Conservation (phyloP, 306 rosid genomes). For the Trichosanthes cucumerina region DNA sequence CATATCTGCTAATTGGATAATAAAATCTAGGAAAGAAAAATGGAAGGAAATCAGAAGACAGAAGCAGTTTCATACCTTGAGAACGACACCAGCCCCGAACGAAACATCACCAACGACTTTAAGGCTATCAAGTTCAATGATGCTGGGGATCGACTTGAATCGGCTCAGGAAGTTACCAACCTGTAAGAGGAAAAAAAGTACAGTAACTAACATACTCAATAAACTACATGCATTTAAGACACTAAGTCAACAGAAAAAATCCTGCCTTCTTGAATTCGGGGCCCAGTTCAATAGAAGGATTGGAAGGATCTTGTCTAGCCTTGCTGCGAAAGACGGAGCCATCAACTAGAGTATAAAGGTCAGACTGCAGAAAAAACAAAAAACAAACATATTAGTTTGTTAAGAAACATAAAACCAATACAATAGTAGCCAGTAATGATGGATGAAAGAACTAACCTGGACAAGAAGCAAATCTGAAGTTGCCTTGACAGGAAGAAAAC, state of each 20-base stretch:
- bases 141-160: conserved; percentile 90
- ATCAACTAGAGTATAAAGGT: conserved; percentile 68
- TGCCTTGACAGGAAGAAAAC: conserved; percentile 96
- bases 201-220: conserved; percentile 13
- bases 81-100: conserved; percentile 68
- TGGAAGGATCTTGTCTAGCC: conserved; percentile 64
- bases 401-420: not conserved
- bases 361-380: conserved; percentile 51
- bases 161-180: conserved; percentile 74
- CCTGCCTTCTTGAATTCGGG: conserved; percentile 93
- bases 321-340: conserved; percentile 60
- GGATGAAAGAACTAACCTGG: conserved; percentile 39
- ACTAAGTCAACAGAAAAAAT: not conserved
- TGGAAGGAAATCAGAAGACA: not conserved
- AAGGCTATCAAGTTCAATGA: conserved; percentile 73
- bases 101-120: conserved; percentile 89
- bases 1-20: not conserved
- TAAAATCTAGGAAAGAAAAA: not conserved
- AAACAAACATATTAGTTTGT: not conserved
- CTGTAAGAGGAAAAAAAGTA: conserved; percentile 24
- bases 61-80: conserved; percentile 48
- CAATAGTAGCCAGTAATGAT: not conserved
- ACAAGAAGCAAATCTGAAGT: conserved; percentile 99
- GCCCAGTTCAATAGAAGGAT: conserved; percentile 93
- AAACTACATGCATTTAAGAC: conserved; percentile 5